Percentiles rank a stretch among this genome's conserved stretches.
Conservation (phyloP, 1,284 basidiomycete species). For the Lentinus polychrous region DNA sequence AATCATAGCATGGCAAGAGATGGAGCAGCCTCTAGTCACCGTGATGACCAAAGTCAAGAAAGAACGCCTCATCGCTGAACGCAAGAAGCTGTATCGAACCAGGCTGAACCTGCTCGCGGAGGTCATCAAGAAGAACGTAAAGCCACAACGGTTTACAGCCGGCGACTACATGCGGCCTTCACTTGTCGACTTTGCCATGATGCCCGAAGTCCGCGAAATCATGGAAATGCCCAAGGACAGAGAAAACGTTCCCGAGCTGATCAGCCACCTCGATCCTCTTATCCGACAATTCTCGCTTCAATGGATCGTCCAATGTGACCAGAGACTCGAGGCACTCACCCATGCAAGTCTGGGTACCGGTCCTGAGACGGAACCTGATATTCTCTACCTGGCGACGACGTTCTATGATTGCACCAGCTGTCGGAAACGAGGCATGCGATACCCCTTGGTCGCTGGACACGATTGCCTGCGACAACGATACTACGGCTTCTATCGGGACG, state of each 20-base stretch:
- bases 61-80: background rate
- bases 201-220: slow-evolving; percentile 4
- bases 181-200: slow-evolving; percentile 4
- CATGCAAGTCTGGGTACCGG: background rate
- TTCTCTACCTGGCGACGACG: background rate
- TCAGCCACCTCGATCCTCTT: background rate
- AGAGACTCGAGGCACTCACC: background rate
- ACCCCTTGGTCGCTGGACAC: slow-evolving; percentile 2
- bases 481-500: slow-evolving; percentile 2
- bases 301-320: background rate
- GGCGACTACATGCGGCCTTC: background rate
- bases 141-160: background rate
- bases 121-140: background rate
- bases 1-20: slow-evolving; percentile 2
- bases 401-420: slow-evolving; percentile 5
- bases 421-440: slow-evolving; percentile 1
- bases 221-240: background rate
- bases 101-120: background rate
- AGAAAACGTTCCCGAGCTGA: background rate
- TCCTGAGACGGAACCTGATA: background rate
- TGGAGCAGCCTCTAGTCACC: background rate
- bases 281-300: background rate
- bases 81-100: background rate
- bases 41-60: slow-evolving; percentile 3
- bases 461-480: slow-evolving; percentile 3